Evolutionary conservation across 768 basidiomycete genomes (phyloP), one percentile per base, ranked within the genome.

Genomic region (Auricularia sp.): DNA sequence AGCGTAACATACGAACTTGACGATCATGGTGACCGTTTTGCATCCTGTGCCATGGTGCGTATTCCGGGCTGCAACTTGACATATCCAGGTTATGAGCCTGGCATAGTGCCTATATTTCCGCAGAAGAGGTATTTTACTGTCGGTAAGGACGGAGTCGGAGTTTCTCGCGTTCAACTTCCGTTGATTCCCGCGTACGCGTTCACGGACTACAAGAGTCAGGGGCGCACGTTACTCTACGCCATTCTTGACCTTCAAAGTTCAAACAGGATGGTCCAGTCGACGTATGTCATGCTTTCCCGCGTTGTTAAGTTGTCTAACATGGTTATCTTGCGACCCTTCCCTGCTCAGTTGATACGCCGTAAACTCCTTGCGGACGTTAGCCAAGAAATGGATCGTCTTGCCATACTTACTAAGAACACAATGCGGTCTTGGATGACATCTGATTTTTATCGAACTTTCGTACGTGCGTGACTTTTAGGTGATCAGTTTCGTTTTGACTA

Each of bases 141-240:
- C 14, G 62, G 18, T 58, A 12, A 21, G 35, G 14, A 21, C 12
- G 56, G 64, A 14, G 16, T 7, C 6, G 47, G 36, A 56, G 44
- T 39, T 35, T 0, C 12, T 4, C 33, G 43, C 35, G 39, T 18
- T 18, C 1, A 34, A 11, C 12, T 36, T 5, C 12, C 47, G 4
- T 33, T 65, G 5, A 5, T 65, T 3, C 65, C 65, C 3, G 61
- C 65, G 3, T 65, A 62, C 51, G 62, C 61, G 8, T 65, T 62
- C 29, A 65, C 65, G 14, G 61, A 65, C 29, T 65, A 65, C 23
- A 65, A 65, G 39, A 42, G 44, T 14, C 61, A 65, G 53, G 65
- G 65, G 10, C 23, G 53, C 10, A 29, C 65, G 3, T 14, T 65
- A 3, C 36, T 51, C 3, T 14, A 29, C 11, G 61, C 62, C n/a